Evolutionary conservation across 192 early-diverging fungal species (phyloP).

Genomic region (Physocladia obscura): DNA sequence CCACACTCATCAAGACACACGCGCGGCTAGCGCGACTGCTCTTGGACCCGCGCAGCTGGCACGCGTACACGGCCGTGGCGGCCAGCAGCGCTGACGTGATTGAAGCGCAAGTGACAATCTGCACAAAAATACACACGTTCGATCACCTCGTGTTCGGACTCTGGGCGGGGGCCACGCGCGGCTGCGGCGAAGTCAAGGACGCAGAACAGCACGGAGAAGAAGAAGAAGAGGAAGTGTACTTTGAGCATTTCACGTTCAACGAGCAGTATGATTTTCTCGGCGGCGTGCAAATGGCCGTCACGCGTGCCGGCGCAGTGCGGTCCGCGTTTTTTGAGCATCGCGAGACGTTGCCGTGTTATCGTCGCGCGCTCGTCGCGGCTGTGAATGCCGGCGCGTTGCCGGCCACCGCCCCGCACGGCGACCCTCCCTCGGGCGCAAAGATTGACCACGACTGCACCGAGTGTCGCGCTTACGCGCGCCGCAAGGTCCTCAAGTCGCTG

Average conservation of each 20-base stretch:
- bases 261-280: conserved; percentile 49
- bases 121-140: conserved; percentile 41
- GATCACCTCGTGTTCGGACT: conserved; percentile 53
- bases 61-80: conserved; percentile 11
- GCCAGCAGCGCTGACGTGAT: conserved; percentile 32
- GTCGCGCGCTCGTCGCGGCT: conserved; percentile 12
- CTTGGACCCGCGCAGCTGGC: conserved; percentile 30
- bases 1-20: conserved; percentile 28
- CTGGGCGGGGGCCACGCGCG: conserved; percentile 22
- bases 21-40: conserved; percentile 29
- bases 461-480: conserved; percentile 37
- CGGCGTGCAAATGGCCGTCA: conserved; percentile 34
- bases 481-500: conserved; percentile 25
- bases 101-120: conserved; percentile 34
- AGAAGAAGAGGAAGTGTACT: conserved; percentile 30
- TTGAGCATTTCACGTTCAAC: conserved; percentile 45
- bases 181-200: neutral
- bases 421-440: conserved; percentile 14
- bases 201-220: neutral
- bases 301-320: neutral
- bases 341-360: conserved; percentile 45
- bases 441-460: conserved; percentile 23
- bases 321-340: conserved; percentile 48
- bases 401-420: conserved; percentile 30
- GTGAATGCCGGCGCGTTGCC: conserved; percentile 28